Base-by-base conservation (phyloP, 164 flowering plant species). In the Berberis vulgaris region DNA sequence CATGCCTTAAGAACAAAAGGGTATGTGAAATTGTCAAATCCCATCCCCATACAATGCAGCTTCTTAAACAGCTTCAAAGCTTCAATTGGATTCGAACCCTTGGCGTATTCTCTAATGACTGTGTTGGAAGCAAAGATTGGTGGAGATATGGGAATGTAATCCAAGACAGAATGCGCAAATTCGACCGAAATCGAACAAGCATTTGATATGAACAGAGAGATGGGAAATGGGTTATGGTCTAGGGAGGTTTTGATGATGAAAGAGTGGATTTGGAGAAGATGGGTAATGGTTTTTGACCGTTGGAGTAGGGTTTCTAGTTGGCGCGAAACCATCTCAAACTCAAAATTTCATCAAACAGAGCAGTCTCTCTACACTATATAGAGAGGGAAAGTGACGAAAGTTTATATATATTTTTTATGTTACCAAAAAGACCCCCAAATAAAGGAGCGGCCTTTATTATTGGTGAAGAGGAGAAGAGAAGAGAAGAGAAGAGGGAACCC, bases 1-100 rank as follows among this genome's bases (percentile, higher is more conserved):
- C 84, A 79, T 0, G 83, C 81, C 61, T 81, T 81, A 41, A 78
- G 43, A 2, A 81, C 85, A 65, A 80, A 79, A 39, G 82, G 82
- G 72, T 67, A 81, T 2, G 86, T 77, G 66, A 78, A 84, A n/a
- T 78, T 77, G 40, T 81, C 83, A 0, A 83, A 77, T 54, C 12
- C 68, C 40, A 72, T 63, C 26, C 75, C 80, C 57, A 39, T 26
- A 45, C 66, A 62, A 46, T 12, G 76, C 55, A 82, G 70, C 10
- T 60, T 55, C 13, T 45, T 56, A 66, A 81, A 82, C 43, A 82
- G 58, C 7, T 64, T 68, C 26, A 83, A 43, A 0, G 82, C 70
- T 66, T 81, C 77, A 10, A 67, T 43, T 9, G 85, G 81, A 26
- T n/a, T 10, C 5, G 68, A 53, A 73, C 69, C 72, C 58, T 72